Conservation (phyloP, 495 filamentous ascomycete genomes). For the Penicillium argentinense region DNA sequence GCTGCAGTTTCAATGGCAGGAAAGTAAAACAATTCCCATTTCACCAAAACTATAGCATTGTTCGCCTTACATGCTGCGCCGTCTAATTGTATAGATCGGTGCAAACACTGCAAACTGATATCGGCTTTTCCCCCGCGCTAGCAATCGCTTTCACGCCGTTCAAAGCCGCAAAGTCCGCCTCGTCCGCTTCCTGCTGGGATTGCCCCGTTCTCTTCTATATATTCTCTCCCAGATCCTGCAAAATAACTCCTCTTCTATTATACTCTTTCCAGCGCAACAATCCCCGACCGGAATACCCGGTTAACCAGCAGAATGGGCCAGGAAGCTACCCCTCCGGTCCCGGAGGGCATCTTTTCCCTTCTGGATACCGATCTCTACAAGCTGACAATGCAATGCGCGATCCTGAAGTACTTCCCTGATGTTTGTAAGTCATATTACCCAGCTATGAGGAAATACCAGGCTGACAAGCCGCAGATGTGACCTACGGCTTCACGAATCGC, state of each 20-base stretch:
- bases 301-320: slow-evolving; percentile 29
- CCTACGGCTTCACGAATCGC: slow-evolving; percentile 91
- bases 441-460: not conserved
- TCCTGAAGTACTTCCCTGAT: slow-evolving; percentile 85
- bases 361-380: slow-evolving; percentile 98
- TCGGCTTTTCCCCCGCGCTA: slow-evolving; percentile 17
- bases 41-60: too few species aligned
- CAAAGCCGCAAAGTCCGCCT: slow-evolving; percentile 2
- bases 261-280: too few species aligned
- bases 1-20: too few species aligned
- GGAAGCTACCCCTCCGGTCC: slow-evolving; percentile 29
- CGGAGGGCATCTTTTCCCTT: slow-evolving; percentile 83
- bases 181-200: not conserved
- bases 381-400: slow-evolving; percentile 96
- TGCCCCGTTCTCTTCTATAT: not conserved
- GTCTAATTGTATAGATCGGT: slow-evolving; percentile 2
- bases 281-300: slow-evolving; percentile 6
- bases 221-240: not conserved
- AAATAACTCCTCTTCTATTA: too few species aligned
- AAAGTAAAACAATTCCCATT: too few species aligned
- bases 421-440: slow-evolving; percentile 52
- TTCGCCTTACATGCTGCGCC: not conserved
- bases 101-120: slow-evolving; percentile 37
- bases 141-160: slow-evolving; percentile 6
- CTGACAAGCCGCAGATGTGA: slow-evolving; percentile 57